phyloP scores from a whole-genome alignment of 352 stramenopile species.

The Globisporangium paroecandrum region DNA sequence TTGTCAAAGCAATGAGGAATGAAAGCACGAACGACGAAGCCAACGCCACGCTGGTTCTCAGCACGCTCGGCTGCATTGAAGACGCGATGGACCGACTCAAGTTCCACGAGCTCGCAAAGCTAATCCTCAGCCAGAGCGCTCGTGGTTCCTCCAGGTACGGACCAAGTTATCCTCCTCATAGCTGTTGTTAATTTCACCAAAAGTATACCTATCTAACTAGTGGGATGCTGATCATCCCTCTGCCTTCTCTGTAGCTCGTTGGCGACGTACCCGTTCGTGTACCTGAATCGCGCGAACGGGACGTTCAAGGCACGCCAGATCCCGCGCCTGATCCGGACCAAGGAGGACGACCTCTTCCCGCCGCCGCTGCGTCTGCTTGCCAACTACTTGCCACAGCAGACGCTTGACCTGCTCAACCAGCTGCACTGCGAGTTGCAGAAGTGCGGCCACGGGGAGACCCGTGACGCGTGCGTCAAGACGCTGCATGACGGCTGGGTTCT shows the following conservation, averaged over 20 bases:
- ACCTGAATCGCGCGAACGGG: constrained; percentile 54
- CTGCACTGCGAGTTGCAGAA: constrained; percentile 40
- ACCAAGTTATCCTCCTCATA: neutral
- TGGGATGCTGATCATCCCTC: neutral
- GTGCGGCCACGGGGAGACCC: constrained; percentile 22
- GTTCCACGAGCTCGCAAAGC: constrained; percentile 34
- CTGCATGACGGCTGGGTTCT: constrained; percentile 54
- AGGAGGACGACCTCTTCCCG: constrained; percentile 48
- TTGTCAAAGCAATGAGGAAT: constrained; percentile 26
- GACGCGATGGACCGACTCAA: constrained; percentile 18
- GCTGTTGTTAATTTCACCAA: neutral
- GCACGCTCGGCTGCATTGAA: constrained; percentile 8
- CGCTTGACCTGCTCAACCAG: constrained; percentile 36
- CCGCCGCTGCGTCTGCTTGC: constrained; percentile 35
- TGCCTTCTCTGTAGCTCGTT: neutral
- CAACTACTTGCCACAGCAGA: constrained; percentile 44
- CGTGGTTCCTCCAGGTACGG: constrained; percentile 6
- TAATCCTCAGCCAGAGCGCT: constrained; percentile 26
- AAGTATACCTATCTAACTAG: neutral
- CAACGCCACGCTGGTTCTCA: constrained; percentile 7
- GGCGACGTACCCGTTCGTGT: constrained; percentile 38
- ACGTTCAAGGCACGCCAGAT: constrained; percentile 48
- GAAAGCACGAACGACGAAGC: neutral
- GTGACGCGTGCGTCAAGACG: constrained; percentile 56
- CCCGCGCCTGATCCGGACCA: constrained; percentile 49